Percentiles rank a stretch among this genome's conserved stretches.
Conservation (phyloP, 352 stramenopile species). For the Phytophthora colocasiae region DNA sequence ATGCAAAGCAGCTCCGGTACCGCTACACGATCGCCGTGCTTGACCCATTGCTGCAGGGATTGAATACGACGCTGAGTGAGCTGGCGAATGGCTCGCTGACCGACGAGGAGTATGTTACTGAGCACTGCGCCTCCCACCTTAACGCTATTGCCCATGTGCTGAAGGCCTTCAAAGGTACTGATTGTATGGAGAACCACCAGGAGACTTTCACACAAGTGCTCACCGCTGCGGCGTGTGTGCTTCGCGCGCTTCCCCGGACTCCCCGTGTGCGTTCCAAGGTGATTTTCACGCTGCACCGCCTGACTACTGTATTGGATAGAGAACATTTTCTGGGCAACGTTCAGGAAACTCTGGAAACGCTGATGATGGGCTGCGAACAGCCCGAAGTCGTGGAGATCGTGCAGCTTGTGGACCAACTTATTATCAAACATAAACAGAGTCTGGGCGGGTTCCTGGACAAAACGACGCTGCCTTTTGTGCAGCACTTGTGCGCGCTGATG, state of each 20-base stretch:
- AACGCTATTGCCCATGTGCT: constrained; percentile 85
- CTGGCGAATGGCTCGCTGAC: constrained; percentile 36
- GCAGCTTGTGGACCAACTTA: constrained; percentile 85
- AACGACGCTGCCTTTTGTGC: constrained; percentile 70
- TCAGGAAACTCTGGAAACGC: constrained; percentile 56
- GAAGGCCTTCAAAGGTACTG: constrained; percentile 81
- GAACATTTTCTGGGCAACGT: constrained; percentile 77
- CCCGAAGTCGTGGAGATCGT: constrained; percentile 83
- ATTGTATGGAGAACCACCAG: constrained; percentile 79
- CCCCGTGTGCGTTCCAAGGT: constrained; percentile 78
- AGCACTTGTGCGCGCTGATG: constrained; percentile 78
- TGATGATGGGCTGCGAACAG: constrained; percentile 72
- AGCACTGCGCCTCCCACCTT: constrained; percentile 66
- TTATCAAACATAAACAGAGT: constrained; percentile 85
- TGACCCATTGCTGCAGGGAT: constrained; percentile 68
- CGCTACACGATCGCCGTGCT: constrained; percentile 80
- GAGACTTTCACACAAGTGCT: constrained; percentile 81
- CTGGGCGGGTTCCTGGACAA: constrained; percentile 76
- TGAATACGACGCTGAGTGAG: constrained; percentile 63
- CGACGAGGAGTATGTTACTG: constrained; percentile 52
- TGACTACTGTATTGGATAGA: constrained; percentile 76
- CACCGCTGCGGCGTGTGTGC: constrained; percentile 62
- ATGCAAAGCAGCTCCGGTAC: constrained; percentile 67
- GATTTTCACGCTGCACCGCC: constrained; percentile 80
- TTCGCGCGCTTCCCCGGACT: constrained; percentile 58